These are phyloP conservation scores for Tetrapisispora fleetii DNA, from an alignment of 805 yeast species.

Conservation along the genomic window DNA sequence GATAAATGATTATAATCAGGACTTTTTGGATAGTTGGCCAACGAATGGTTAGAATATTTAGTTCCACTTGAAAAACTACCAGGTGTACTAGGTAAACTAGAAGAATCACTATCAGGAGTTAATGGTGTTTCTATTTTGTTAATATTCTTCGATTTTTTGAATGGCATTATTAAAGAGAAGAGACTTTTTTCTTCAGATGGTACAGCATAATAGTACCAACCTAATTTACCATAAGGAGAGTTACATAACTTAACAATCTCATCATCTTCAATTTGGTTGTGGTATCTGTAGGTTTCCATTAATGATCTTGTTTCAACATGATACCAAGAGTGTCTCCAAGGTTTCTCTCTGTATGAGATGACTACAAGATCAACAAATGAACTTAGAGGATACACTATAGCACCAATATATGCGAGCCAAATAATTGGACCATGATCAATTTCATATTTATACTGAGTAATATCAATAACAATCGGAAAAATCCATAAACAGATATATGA, in stretches of 20 bases:
- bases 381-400: slow-evolving; percentile 71
- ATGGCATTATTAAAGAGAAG: background rate
- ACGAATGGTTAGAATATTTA: background rate
- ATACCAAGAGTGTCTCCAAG: slow-evolving; percentile 50
- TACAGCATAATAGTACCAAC: slow-evolving; percentile 21
- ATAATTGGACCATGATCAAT: slow-evolving; percentile 40
- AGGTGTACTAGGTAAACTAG: slow-evolving; percentile 4
- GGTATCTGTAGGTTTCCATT: slow-evolving; percentile 14
- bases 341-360: slow-evolving; percentile 66
- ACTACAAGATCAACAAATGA: slow-evolving; percentile 71
- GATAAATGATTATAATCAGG: background rate
- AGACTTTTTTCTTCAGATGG: background rate
- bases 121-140: background rate
- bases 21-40: background rate
- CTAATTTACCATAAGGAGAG: slow-evolving; percentile 19
- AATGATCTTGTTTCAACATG: slow-evolving; percentile 16
- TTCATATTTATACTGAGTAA: slow-evolving; percentile 44
- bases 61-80: slow-evolving; percentile 8
- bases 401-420: slow-evolving; percentile 59
- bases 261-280: slow-evolving; percentile 20
- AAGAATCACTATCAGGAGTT: background rate
- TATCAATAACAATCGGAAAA: slow-evolving; percentile 62
- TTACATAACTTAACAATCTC: slow-evolving; percentile 17
- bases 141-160: background rate
- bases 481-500: slow-evolving; percentile 76